Base-by-base conservation (phyloP, 441 rosid genomes). In the Populus trichocarpa region DNA sequence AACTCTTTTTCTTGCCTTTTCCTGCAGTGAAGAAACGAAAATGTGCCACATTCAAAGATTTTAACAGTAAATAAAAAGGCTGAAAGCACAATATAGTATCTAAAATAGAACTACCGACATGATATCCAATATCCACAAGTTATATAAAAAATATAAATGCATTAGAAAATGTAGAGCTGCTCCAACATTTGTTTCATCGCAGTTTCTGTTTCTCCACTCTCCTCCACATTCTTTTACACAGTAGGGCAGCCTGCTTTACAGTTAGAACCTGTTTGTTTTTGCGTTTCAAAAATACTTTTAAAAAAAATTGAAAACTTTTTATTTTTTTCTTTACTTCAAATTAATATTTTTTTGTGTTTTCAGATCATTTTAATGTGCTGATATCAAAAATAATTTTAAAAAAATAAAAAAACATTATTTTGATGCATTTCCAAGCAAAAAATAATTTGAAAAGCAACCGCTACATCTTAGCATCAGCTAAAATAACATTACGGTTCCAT, bases 1-100 rank as follows among this genome's bases (percentile, higher is more conserved):
- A 63, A 16, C 18, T 67, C 20, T 64, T 82, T 77, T 38, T 80
- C 79, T 71, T 59, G 73, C 75, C 69, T 79, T 77, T 64, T 83
- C 89, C 90, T 84, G 82, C 78, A 76, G 30, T 25, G 68, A 20
- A 67, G 42, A 78, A 18, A 35, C 57, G 28, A n/a, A 20, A 64
- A 75, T 20, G 10, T 16, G 71, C 25, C n/a, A 22, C 65, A 42
- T 40, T 67, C 38, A 35, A 59, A 36, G 38, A 57, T 6, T 79
- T 25, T 20, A 57, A 53, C 72, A 26, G 25, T 22, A 35, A 18
- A 23, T 2, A 4, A 25, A 64, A 10, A 13, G 26, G 68, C 16
- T 33, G 42, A 69, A 33, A 69, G 40, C 42, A 33, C 25, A 3
- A 6, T 25, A 23, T 10, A 4, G 32, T 22, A 14, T 25, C 28